These are phyloP conservation scores for Pezicula neosporulosa DNA, from an alignment of 2,329 filamentous ascomycete species.

Conservation along the genomic window DNA sequence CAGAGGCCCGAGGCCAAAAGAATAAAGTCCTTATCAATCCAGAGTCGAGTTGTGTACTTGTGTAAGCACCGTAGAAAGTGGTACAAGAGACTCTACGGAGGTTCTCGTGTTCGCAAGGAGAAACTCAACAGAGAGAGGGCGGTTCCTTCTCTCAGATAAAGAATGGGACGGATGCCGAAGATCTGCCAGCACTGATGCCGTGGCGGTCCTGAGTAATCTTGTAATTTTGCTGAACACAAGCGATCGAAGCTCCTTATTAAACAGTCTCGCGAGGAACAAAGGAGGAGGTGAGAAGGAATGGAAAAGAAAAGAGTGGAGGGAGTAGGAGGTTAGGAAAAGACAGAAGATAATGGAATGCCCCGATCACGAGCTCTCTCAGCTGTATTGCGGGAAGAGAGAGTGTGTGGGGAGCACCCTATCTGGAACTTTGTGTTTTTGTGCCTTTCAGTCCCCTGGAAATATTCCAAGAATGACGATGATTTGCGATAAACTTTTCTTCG, in stretches of 20 bases:
- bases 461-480: no score
- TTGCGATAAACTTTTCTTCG: no score
- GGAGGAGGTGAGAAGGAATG: background rate
- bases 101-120: background rate
- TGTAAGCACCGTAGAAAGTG: no score
- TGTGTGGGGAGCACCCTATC: no score
- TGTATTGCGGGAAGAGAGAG: no score
- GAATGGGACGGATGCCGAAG: background rate
- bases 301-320: background rate
- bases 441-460: no score
- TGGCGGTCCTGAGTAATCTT: conserved; percentile 2
- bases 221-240: background rate
- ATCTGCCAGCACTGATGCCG: background rate
- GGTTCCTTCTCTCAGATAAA: background rate
- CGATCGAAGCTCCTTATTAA: background rate
- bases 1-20: background rate
- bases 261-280: background rate
- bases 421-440: no score
- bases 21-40: no score
- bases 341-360: no score
- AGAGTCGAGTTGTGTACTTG: no score
- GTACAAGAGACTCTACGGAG: background rate
- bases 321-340: background rate
- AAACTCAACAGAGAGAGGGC: background rate
- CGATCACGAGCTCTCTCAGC: no score